Conservation (phyloP, 495 filamentous ascomycete species). For the Penicillium ucsense region DNA sequence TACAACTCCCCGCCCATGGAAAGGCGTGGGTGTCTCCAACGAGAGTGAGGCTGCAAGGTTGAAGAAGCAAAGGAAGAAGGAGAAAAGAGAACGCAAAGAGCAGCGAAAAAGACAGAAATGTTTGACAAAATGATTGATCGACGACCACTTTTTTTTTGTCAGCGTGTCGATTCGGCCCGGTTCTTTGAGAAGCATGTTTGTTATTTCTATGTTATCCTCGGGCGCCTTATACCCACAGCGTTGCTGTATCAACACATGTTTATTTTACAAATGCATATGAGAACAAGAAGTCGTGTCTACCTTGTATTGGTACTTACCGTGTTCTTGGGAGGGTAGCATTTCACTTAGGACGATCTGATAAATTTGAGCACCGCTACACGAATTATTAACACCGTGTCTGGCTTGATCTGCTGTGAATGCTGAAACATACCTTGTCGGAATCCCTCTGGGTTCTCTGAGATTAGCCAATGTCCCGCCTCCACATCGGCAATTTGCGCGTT, state of each 20-base stretch:
- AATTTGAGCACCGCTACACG: slow-evolving; percentile 32
- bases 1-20: not conserved
- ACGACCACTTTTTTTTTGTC: too few species aligned
- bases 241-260: not conserved
- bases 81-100: not conserved
- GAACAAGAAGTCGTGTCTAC: too few species aligned
- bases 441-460: slow-evolving; percentile 80
- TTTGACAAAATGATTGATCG: too few species aligned
- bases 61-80: not conserved
- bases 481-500: slow-evolving; percentile 70
- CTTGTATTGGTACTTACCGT: too few species aligned
- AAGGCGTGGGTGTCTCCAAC: not conserved
- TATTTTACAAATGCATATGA: too few species aligned
- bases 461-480: slow-evolving; percentile 88
- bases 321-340: too few species aligned
- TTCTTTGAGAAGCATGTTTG: too few species aligned
- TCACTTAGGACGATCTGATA: slow-evolving; percentile 12
- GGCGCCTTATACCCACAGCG: not conserved
- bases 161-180: too few species aligned
- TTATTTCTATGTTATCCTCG: not conserved
- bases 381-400: slow-evolving; percentile 4
- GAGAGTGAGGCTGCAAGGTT: not conserved
- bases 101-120: not conserved
- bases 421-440: slow-evolving; percentile 63
- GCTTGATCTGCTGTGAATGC: not conserved